Evolutionary conservation across 2,329 filamentous ascomycete species (phyloP).

Genomic region (Penicillium sp.): DNA sequence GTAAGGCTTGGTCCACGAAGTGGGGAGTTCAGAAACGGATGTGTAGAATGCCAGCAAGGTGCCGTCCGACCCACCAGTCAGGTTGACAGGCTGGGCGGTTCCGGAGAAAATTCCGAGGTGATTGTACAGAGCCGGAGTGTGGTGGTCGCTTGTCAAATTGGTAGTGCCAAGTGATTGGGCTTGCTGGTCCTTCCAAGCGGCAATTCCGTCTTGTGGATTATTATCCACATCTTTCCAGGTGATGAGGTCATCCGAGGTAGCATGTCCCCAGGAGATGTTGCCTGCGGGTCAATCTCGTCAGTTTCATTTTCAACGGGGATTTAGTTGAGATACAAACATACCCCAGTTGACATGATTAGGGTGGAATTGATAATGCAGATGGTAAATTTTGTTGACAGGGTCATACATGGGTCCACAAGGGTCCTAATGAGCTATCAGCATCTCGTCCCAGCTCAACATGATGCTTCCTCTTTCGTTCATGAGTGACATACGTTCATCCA

Average conservation of each 20-base stretch:
- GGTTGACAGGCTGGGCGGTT: constrained; percentile 8
- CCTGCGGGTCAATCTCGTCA: constrained; percentile 1
- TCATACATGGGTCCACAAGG: constrained; percentile 13
- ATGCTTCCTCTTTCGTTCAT: background rate
- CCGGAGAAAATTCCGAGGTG: constrained; percentile 12
- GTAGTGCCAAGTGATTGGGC: constrained; percentile 12
- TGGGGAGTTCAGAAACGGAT: constrained; percentile 6
- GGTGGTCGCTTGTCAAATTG: constrained; percentile 12
- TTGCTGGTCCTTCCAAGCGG: constrained; percentile 14
- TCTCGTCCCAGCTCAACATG: background rate
- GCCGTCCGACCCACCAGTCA: constrained; percentile 9
- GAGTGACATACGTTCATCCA: constrained; percentile 13
- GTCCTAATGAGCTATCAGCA: constrained; percentile 5
- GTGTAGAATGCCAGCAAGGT: constrained; percentile 13
- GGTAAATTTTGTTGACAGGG: constrained; percentile 7
- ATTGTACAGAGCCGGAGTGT: constrained; percentile 12
- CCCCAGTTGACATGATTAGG: constrained; percentile 13
- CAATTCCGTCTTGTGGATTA: constrained; percentile 6
- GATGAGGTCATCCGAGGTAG: constrained; percentile 10
- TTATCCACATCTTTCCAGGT: constrained; percentile 14
- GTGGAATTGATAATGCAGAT: constrained; percentile 15
- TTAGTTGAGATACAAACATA: background rate
- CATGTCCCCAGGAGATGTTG: constrained; percentile 15
- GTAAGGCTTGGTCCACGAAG: constrained; percentile 9
- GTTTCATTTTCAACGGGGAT: background rate